These are phyloP conservation scores for Debaryomyces psychrophilus DNA, from an alignment of 1,139 yeast genomes.

Conservation along the genomic window DNA sequence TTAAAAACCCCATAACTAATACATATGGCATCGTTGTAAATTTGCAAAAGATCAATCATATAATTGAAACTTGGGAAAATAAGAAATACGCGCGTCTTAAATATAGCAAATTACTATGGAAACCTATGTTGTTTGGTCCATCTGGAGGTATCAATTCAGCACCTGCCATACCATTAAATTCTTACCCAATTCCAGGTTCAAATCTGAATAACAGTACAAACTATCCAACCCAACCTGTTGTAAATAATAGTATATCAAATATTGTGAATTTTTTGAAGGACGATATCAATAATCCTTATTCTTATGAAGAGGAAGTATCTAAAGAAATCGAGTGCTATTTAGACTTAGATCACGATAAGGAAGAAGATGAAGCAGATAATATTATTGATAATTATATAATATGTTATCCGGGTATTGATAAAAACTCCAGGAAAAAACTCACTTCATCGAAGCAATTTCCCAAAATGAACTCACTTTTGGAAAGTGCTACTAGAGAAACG, in stretches of 20 bases:
- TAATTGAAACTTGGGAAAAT: constrained; percentile 55
- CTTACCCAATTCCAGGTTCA: constrained; percentile 15
- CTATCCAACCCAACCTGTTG: constrained; percentile 15
- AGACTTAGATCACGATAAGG: constrained; percentile 26
- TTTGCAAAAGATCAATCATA: constrained; percentile 41
- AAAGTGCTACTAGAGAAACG: background rate
- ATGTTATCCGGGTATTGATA: constrained; percentile 36
- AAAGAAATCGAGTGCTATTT: constrained; percentile 44
- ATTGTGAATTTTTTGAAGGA: constrained; percentile 62
- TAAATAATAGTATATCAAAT: constrained; percentile 55
- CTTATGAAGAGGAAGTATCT: constrained; percentile 55
- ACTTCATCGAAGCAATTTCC: background rate
- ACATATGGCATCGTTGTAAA: constrained; percentile 61
- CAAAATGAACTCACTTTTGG: background rate
- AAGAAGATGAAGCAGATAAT: constrained; percentile 11
- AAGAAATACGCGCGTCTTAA: constrained; percentile 59
- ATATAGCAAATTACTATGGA: constrained; percentile 67
- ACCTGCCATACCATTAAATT: constrained; percentile 33
- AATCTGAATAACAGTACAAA: constrained; percentile 13
- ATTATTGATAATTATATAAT: constrained; percentile 27
- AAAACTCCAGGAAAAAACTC: constrained; percentile 17
- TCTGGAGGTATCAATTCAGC: constrained; percentile 76
- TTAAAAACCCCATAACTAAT: constrained; percentile 45
- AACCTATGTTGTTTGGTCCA: constrained; percentile 80
- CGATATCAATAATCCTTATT: constrained; percentile 63